Evolutionary conservation across 1,139 yeast species (phyloP).

Genomic region (Suhomyces bolitotheri): DNA sequence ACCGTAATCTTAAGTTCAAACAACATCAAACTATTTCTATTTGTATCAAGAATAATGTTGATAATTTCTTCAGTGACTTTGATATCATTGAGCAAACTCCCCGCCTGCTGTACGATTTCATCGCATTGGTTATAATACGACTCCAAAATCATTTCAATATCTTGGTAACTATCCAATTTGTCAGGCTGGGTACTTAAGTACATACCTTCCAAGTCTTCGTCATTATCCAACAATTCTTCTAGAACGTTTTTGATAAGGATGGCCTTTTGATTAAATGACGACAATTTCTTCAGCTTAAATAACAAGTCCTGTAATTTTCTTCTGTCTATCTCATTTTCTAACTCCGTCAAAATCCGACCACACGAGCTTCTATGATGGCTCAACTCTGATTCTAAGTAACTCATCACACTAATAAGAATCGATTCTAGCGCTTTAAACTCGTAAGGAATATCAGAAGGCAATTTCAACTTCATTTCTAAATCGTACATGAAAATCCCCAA

Average conservation of each 20-base stretch:
- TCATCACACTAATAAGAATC: conserved; percentile 79
- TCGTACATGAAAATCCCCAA: conserved; percentile 85
- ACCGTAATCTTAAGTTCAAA: conserved; percentile 83
- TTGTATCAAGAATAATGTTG: conserved; percentile 91
- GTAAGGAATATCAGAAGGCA: conserved; percentile 47
- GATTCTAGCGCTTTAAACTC: conserved; percentile 91
- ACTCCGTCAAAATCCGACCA: conserved; percentile 73
- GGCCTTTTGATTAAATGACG: conserved; percentile 83
- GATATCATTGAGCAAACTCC: conserved; percentile 79
- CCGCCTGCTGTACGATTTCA: conserved; percentile 93
- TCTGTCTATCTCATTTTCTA: conserved; percentile 85
- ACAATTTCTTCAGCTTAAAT: conserved; percentile 75
- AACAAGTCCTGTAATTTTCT: conserved; percentile 77
- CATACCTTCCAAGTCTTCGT: conserved; percentile 86
- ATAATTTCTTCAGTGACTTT: conserved; percentile 95
- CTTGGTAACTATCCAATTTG: conserved; percentile 55
- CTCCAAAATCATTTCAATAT: conserved; percentile 86
- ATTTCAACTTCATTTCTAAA: conserved; percentile 73
- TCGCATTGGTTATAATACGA: conserved; percentile 94
- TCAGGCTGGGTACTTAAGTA: conserved; percentile 54
- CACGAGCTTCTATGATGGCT: conserved; percentile 71
- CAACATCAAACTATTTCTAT: conserved; percentile 89
- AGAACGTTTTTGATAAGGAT: conserved; percentile 78
- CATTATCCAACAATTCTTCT: conserved; percentile 84
- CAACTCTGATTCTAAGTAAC: conserved; percentile 83